Evolutionary conservation across 2,329 filamentous ascomycete genomes (phyloP).

Genomic region (Triangularia verruculosa): DNA sequence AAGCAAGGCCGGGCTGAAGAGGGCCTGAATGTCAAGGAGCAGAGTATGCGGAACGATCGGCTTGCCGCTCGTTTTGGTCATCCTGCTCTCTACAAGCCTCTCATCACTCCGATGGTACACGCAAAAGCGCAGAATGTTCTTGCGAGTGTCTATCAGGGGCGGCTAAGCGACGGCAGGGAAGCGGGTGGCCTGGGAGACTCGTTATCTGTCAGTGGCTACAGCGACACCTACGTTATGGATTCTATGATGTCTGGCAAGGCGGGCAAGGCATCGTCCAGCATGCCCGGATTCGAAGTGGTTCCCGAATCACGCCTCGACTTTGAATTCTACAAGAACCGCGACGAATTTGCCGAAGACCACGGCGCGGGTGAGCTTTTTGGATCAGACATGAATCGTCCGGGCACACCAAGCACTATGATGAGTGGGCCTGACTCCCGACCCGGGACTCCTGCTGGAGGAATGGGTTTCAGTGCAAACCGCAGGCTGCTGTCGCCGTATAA

Average conservation of each 20-base stretch:
- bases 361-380: slow-evolving; percentile 73
- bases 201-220: slow-evolving; percentile 67
- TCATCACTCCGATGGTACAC: slow-evolving; percentile 94
- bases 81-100: slow-evolving; percentile 80
- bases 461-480: slow-evolving; percentile 34
- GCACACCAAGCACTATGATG: slow-evolving; percentile 55
- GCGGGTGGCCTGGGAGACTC: slow-evolving; percentile 51
- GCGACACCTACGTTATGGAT: slow-evolving; percentile 77
- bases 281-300: slow-evolving; percentile 85
- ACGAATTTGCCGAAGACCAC: slow-evolving; percentile 83
- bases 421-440: slow-evolving; percentile 47
- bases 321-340: slow-evolving; percentile 83
- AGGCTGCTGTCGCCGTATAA: slow-evolving; percentile 28
- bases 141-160: slow-evolving; percentile 80
- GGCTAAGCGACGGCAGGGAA: slow-evolving; percentile 65
- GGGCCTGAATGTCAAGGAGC: slow-evolving; percentile 47
- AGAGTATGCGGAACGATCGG: slow-evolving; percentile 60
- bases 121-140: slow-evolving; percentile 84
- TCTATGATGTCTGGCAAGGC: slow-evolving; percentile 69
- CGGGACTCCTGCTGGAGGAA: slow-evolving; percentile 45
- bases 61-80: slow-evolving; percentile 81
- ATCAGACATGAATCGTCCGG: slow-evolving; percentile 58
- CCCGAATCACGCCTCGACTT: slow-evolving; percentile 85
- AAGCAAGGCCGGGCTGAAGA: slow-evolving; percentile 44
- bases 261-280: slow-evolving; percentile 33